Base-by-base conservation (phyloP, 2,329 filamentous ascomycete species). In the Aspergillus sp. region DNA sequence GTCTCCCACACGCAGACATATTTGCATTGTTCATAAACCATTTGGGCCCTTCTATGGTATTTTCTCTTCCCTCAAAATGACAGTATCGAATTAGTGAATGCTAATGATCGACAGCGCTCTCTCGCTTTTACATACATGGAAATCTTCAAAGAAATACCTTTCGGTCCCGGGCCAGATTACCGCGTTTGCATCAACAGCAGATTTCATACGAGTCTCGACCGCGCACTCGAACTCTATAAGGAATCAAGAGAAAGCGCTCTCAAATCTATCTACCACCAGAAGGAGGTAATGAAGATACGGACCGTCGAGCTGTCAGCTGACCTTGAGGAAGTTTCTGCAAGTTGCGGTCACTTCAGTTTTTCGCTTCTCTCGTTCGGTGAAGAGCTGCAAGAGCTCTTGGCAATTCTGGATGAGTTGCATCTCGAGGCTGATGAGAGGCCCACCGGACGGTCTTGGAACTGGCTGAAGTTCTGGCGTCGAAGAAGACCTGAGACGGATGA, bases 271-370 rank as follows among this genome's bases (percentile, higher is more conserved):
- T 97, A 98, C 67, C 83, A 80, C 53, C 86, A 81, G 45, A 89
- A 90, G 51, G 84, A 90, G 57, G 75, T 90, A 35, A 81, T 63
- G n/a, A 81, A 81, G 49, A 74, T 82, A 3, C 79, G 82, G 38
- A 84, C 85, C 0, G 78, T 88, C 45, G 85, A 86, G 52, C 79
- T 91, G 7, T 85, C 94, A 62, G 93, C 91, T 2, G 93, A 97
- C 65, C 90, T 95, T 49, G 93, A 98, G 65, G 93, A 98, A 67
- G 90, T 97, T 9, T 90, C 91, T 37, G 91, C 93, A n/a, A 94
- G 90, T 48, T 98, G 93, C 61, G 91, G 93, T 0, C 90, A 97
- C 68, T 98, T 97, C 63, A 91, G 88, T 62, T 96, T 93, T 64
- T 94, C 87, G 39, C 74, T 98, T 22, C 81, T 93, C 53, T 87